Evolutionary conservation across 192 early-diverging fungal genomes (phyloP).

Genomic region (Paraglomus occultum): DNA sequence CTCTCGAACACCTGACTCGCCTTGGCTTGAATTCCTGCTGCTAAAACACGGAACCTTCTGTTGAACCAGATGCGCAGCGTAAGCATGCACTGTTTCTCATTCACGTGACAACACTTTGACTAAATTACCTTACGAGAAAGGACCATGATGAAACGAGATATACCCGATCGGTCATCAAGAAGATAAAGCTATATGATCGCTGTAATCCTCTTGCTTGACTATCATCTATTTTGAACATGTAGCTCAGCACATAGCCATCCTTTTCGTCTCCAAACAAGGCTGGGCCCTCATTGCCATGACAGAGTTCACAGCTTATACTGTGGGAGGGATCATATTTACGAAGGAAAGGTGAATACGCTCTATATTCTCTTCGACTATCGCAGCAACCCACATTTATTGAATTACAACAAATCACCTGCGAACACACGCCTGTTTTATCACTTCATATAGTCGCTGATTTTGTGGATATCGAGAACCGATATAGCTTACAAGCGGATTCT

Average conservation of each 20-base stretch:
- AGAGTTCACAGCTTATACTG: conserved; percentile 63
- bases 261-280: conserved; percentile 69
- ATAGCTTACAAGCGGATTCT: conserved; percentile 39
- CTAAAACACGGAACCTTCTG: conserved; percentile 58
- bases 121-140: conserved; percentile 57
- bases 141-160: conserved; percentile 67
- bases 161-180: conserved; percentile 62
- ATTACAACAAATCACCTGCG: conserved; percentile 34
- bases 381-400: too few species aligned
- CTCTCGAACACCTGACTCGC: conserved; percentile 45
- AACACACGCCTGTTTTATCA: conserved; percentile 43
- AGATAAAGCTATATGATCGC: conserved; percentile 59
- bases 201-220: conserved; percentile 62
- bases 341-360: too few species aligned
- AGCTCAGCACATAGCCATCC: conserved; percentile 67
- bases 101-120: not conserved
- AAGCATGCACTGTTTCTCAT: not conserved
- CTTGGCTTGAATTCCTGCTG: conserved; percentile 44
- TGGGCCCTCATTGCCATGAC: conserved; percentile 61
- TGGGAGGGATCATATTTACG: too few species aligned
- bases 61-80: not conserved
- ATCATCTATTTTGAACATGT: conserved; percentile 69
- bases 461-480: conserved; percentile 40
- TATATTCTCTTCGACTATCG: too few species aligned
- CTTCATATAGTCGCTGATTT: conserved; percentile 42